These are phyloP conservation scores for Parmelia sp. DNA, from an alignment of 495 filamentous ascomycete species.

Conservation along the genomic window DNA sequence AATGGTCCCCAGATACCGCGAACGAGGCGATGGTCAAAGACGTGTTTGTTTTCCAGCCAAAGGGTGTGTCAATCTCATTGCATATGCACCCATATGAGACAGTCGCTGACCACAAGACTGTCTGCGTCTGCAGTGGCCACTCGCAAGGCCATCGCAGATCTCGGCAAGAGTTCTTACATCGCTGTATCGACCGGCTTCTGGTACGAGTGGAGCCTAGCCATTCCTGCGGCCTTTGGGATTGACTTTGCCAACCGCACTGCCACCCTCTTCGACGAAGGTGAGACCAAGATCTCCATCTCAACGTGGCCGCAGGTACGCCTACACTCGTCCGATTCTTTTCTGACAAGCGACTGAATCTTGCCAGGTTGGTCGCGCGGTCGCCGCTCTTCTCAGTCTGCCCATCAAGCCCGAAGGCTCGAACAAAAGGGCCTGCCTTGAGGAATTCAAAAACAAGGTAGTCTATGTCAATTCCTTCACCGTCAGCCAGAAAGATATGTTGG, in stretches of 20 bases:
- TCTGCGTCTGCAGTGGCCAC: slow-evolving; percentile 18
- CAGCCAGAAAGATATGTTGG: slow-evolving; percentile 49
- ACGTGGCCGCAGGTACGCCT: slow-evolving; percentile 42
- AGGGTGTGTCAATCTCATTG: slow-evolving; percentile 12
- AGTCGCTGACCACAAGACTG: neutral
- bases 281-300: slow-evolving; percentile 33
- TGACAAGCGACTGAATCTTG: slow-evolving; percentile 24
- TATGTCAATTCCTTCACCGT: slow-evolving; percentile 43
- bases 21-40: slow-evolving; percentile 38
- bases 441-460: slow-evolving; percentile 38
- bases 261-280: slow-evolving; percentile 46
- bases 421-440: slow-evolving; percentile 28
- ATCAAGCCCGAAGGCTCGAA: slow-evolving; percentile 43
- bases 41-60: slow-evolving; percentile 20
- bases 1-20: slow-evolving; percentile 40
- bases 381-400: slow-evolving; percentile 38
- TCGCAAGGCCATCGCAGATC: slow-evolving; percentile 35
- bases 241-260: slow-evolving; percentile 35
- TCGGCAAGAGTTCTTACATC: slow-evolving; percentile 45
- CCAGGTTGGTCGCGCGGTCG: slow-evolving; percentile 39
- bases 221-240: slow-evolving; percentile 38
- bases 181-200: slow-evolving; percentile 43
- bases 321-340: slow-evolving; percentile 2
- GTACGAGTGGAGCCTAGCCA: slow-evolving; percentile 47
- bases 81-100: neutral